phyloP scores from a whole-genome alignment of 1,139 yeast species.

The Saccharomyces hybrid region DNA sequence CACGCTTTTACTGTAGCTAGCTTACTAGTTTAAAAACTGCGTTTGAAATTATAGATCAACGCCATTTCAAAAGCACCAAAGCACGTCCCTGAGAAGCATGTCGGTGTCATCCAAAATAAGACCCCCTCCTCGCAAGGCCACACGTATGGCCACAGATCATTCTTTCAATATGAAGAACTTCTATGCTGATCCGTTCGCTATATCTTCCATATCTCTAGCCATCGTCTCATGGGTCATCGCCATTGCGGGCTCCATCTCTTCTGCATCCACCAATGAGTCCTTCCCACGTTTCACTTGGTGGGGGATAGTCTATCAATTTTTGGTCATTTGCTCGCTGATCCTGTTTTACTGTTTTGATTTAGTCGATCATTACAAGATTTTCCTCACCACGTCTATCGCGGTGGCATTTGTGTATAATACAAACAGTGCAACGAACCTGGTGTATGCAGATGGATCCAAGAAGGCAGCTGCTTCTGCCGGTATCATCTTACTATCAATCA shows the following conservation, averaged over 20 bases:
- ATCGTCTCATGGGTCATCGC: constrained; percentile 75
- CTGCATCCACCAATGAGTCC: constrained; percentile 34
- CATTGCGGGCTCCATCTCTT: constrained; percentile 74
- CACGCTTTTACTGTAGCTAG: background rate
- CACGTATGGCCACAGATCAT: background rate
- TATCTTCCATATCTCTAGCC: constrained; percentile 56
- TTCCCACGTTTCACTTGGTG: constrained; percentile 93
- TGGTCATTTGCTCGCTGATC: constrained; percentile 49
- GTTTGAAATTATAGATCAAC: background rate
- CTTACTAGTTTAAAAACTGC: background rate
- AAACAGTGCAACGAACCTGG: constrained; percentile 71
- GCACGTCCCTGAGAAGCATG: background rate
- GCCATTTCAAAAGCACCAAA: background rate
- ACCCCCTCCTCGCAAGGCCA: background rate
- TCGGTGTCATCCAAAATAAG: background rate
- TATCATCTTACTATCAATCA: constrained; percentile 69
- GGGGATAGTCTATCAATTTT: constrained; percentile 81
- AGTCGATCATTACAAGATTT: constrained; percentile 57
- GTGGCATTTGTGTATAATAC: constrained; percentile 73
- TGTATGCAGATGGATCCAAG: constrained; percentile 57
- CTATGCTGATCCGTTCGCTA: constrained; percentile 63
- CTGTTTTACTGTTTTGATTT: constrained; percentile 59
- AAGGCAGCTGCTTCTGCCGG: constrained; percentile 92
- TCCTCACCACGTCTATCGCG: constrained; percentile 32
- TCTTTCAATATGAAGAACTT: constrained; percentile 38